Conservation (phyloP, 2,329 filamentous ascomycete genomes). For the Monilinia fructigena region DNA sequence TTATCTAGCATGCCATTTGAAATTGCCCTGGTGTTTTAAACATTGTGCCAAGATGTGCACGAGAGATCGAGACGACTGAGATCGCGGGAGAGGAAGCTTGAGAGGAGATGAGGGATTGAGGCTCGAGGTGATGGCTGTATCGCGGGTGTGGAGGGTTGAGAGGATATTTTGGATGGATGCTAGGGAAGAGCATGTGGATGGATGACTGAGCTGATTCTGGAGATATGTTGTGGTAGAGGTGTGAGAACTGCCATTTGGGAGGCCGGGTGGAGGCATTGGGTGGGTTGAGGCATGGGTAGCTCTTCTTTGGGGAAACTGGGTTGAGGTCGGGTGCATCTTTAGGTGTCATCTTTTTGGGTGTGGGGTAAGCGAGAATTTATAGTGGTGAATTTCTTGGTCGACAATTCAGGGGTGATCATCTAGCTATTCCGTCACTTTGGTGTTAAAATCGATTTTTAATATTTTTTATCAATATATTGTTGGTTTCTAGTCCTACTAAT, state of each 20-base stretch:
- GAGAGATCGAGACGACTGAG: slow-evolving; percentile 82
- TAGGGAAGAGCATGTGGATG: slow-evolving; percentile 71
- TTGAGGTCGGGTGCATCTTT: slow-evolving; percentile 22
- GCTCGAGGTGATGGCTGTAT: slow-evolving; percentile 69
- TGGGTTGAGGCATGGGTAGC: slow-evolving; percentile 38
- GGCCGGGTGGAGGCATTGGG: slow-evolving; percentile 41
- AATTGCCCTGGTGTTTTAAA: slow-evolving; percentile 76
- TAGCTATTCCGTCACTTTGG: neutral
- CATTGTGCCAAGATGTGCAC: slow-evolving; percentile 83
- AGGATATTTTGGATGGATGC: slow-evolving; percentile 79
- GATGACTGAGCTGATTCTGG: slow-evolving; percentile 24
- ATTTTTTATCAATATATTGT: neutral
- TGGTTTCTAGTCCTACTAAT: neutral
- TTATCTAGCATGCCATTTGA: slow-evolving; percentile 88
- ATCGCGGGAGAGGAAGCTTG: slow-evolving; percentile 86
- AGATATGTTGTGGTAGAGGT: slow-evolving; percentile 26
- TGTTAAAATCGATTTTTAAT: neutral
- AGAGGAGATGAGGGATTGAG: slow-evolving; percentile 76
- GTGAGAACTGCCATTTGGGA: slow-evolving; percentile 38
- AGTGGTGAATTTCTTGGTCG: slow-evolving; percentile 1
- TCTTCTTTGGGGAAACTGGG: slow-evolving; percentile 25
- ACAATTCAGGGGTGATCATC: neutral
- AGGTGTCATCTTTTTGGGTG: slow-evolving; percentile 25
- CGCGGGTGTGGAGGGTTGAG: slow-evolving; percentile 70
- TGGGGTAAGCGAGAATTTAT: slow-evolving; percentile 32